Evolutionary conservation across 192 early-diverging fungal genomes (phyloP).

Genomic region (Podila epigama): DNA sequence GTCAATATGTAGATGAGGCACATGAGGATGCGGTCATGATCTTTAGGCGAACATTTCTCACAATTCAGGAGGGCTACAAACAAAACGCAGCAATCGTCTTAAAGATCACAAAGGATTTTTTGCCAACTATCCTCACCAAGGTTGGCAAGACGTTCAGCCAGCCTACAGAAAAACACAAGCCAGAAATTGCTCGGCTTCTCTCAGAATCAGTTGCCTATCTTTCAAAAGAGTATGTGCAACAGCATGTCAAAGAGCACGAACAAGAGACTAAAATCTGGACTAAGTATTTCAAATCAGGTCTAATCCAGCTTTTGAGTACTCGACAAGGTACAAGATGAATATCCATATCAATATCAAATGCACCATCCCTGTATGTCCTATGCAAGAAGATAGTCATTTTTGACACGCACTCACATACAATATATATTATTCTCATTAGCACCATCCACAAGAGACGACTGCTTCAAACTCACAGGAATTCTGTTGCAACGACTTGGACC

Average conservation of each 20-base stretch:
- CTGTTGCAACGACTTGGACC: slow-evolving; percentile 34
- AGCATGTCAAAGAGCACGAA: slow-evolving; percentile 14
- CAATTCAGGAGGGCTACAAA: slow-evolving; percentile 37
- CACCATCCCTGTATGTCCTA: not conserved
- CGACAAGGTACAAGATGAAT: slow-evolving; percentile 21
- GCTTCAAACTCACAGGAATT: slow-evolving; percentile 33
- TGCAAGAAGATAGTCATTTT: not conserved
- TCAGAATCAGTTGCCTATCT: slow-evolving; percentile 13
- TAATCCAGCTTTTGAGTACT: slow-evolving; percentile 41
- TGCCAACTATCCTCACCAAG: slow-evolving; percentile 25
- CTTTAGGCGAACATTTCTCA: slow-evolving; percentile 21
- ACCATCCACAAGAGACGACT: slow-evolving; percentile 22
- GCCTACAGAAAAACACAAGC: slow-evolving; percentile 19
- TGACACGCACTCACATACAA: too few species aligned
- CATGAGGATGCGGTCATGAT: slow-evolving; percentile 21
- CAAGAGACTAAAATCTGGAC: slow-evolving; percentile 16
- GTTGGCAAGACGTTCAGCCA: slow-evolving; percentile 13
- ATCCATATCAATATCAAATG: not conserved
- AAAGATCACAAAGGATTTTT: slow-evolving; percentile 30
- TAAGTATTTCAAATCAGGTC: slow-evolving; percentile 32
- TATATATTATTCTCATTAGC: slow-evolving; percentile 9
- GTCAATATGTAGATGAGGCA: slow-evolving; percentile 16
- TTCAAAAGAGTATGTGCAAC: slow-evolving; percentile 25
- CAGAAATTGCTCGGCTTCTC: slow-evolving; percentile 19
- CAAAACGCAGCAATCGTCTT: slow-evolving; percentile 18